Evolutionary conservation across 176 grass and related monocot genomes (phyloP), one percentile per base, ranked within the genome.

Genomic region (Ampelocalamus luodianensis): DNA sequence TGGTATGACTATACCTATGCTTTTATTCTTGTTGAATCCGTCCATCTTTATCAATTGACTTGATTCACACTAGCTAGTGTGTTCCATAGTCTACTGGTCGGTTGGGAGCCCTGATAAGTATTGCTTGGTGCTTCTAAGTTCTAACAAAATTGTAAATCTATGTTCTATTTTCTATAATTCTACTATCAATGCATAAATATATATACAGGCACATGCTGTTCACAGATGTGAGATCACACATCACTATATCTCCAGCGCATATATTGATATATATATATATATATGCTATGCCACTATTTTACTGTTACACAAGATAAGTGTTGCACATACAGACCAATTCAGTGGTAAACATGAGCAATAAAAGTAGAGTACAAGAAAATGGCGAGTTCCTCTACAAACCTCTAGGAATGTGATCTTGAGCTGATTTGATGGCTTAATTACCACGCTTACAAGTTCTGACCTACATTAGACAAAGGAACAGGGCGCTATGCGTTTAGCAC

Each of bases 381-480:
- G 61, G 83, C 45, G 78, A 83, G 53, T 79, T 87, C 32, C 62
- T 80, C 2, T 24, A 85, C 88, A 60, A 71, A 98, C 96, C 96
- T 95, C 96, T 69, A 98, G 51, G 51, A 98, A 98, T 70, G 89
- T 98, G 78, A 98, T 94, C 90, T 98, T 98, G 69, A 98, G 93
- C 78, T 95, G 96, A 88, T 98, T 96, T 7, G 96, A 94, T 67
- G 93, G 93, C 81, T 91, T 91, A 82, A 90, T 94, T 37, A 98
- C 88, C 86, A 96, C 93, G 65, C 90, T 91, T 80, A 96, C 55
- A 85, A 94, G 80, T 86, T 98, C 96, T 62, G 90, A 93, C 88
- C 96, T 98, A 85, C 85, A 90, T 68, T 70, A 92, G 53, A 81
- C 66, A 82, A 78, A 92, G 66, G 65, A 85, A 51, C 46, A 81